These are phyloP conservation scores for Wickerhamiella sorbophila DNA, from an alignment of 805 yeast species.

Conservation along the genomic window DNA sequence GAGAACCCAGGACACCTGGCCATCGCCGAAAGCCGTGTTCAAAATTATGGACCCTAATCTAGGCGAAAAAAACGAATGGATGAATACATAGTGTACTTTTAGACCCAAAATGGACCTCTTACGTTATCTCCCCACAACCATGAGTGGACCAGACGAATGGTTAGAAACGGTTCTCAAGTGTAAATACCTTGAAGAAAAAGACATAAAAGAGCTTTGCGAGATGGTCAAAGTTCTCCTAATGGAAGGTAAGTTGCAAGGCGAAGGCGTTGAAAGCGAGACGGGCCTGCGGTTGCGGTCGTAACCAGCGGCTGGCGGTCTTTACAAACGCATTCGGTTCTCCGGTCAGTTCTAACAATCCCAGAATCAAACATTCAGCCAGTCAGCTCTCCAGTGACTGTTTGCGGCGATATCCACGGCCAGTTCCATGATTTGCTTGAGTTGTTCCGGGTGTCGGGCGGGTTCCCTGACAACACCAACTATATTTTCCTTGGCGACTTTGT, in stretches of 20 bases:
- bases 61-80: conserved; percentile 1
- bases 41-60: neutral
- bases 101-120: neutral
- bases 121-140: conserved; percentile 1
- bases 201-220: conserved; percentile 94
- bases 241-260: conserved; percentile 39
- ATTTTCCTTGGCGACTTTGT: conserved; percentile 92
- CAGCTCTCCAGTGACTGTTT: conserved; percentile 85
- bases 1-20: neutral
- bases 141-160: conserved; percentile 84
- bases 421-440: conserved; percentile 87
- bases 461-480: conserved; percentile 65
- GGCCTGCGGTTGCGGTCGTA: too few relatives aligned
- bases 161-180: conserved; percentile 85
- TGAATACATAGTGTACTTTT: neutral
- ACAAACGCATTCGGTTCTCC: too few relatives aligned
- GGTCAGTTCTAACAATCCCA: too few relatives aligned
- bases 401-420: conserved; percentile 90
- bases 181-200: conserved; percentile 73
- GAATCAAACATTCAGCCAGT: conserved; percentile 95
- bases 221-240: conserved; percentile 83
- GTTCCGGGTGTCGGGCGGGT: conserved; percentile 83
- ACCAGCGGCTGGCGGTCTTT: too few relatives aligned
- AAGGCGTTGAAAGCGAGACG: neutral
- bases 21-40: neutral